Base-by-base conservation (phyloP, 140 eudicot species). In the Stevia rebaudiana region DNA sequence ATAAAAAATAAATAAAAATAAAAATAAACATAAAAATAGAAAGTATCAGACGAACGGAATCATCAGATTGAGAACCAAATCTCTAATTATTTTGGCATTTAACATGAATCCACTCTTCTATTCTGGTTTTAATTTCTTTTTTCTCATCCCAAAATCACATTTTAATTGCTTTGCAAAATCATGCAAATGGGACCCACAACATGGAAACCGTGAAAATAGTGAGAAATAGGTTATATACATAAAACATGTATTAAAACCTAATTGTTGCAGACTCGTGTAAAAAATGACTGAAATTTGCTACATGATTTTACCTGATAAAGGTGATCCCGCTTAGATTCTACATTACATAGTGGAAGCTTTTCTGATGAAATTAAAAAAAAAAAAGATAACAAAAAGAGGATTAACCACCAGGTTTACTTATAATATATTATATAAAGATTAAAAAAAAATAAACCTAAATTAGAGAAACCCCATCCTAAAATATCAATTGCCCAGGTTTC, bases 381-480 rank as follows among this genome's bases (percentile, higher is more conserved):
- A n/a, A 52, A 22, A 37, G 19, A 49, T 8, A 40, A 18, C 37
- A 66, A 55, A 60, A 41, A 60, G 39, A 31, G 11, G 58, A 41
- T 75, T 48, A 52, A 50, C 43, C n/a, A 33, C 19, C 43, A 61
- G 33, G 46, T 52, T 61, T 8, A 49, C 15, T 30, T 23, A n/a
- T 67, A 30, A 28, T 25, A 6, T 1, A 50, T 28, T 42, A 61
- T 21, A 50, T 6, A 3, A 68, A 49, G 17, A 68, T 50, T 4
- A 19, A 50, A 43, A 56, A 35, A 5, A 21, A n/a, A 36, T 13
- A 22, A 17, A 86, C 98, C 95, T 64, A 92, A 75, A 74, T 92
- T 79, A 46, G 96, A 92, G 80, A 92, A 92, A 23, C 98, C 95
- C 98, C 98, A 92, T 44, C 98, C 98, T 24, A 92, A 86, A 71